Conservation (phyloP, 371 early-diverging fungal species). For the Mycotypha africana region DNA sequence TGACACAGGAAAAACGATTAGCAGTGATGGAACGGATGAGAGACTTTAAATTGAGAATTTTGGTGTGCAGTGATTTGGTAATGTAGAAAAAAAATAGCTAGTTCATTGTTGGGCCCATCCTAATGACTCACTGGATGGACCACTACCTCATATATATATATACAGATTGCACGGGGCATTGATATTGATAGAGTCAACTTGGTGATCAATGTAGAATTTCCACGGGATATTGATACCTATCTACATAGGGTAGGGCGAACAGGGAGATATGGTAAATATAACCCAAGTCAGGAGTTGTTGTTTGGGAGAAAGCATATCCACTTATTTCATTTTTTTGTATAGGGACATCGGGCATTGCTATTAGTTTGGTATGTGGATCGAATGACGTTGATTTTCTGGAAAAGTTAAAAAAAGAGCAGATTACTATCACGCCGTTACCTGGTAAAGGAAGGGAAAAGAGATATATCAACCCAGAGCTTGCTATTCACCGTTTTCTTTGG, state of each 20-base stretch:
- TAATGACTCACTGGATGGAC: background rate
- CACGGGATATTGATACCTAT: constrained; percentile 89
- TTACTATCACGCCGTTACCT: constrained; percentile 25
- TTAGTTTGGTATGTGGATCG: constrained; percentile 30
- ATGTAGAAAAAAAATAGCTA: background rate
- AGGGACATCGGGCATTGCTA: constrained; percentile 47
- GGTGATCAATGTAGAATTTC: constrained; percentile 97
- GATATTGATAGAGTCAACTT: constrained; percentile 97
- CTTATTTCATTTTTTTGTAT: background rate
- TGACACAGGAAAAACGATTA: constrained; percentile 56
- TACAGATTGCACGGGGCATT: constrained; percentile 91
- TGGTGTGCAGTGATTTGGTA: constrained; percentile 78
- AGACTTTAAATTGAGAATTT: constrained; percentile 59
- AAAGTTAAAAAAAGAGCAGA: constrained; percentile 8
- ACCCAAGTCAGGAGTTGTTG: background rate
- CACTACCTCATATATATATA: background rate
- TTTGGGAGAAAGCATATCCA: too few relatives aligned
- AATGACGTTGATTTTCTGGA: constrained; percentile 24
- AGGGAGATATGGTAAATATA: constrained; percentile 87
- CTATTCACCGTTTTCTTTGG: background rate
- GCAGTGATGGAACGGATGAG: constrained; percentile 60
- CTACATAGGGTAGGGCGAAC: constrained; percentile 99
- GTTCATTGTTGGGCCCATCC: too few relatives aligned
- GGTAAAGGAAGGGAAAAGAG: too few relatives aligned
- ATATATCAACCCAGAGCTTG: too few relatives aligned